Percentiles rank a stretch among this genome's conserved stretches.
These are phyloP conservation scores for Cryptococcus maquisensis DNA, from an alignment of 1,284 basidiomycete genomes.

Conservation along the genomic window DNA sequence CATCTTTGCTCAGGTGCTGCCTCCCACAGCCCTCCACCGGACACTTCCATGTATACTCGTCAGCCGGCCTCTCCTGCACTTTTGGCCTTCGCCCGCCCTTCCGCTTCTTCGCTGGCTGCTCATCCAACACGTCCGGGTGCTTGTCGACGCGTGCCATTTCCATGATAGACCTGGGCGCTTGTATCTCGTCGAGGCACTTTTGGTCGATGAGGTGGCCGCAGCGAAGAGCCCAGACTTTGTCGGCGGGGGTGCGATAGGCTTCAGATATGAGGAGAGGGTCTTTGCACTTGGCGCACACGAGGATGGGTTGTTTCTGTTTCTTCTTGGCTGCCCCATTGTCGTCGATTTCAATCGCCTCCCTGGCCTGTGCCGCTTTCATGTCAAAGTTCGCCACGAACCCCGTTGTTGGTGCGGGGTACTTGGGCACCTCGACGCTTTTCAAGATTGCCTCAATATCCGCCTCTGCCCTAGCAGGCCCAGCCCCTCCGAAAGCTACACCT, in stretches of 20 bases:
- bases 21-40: constrained; percentile 31
- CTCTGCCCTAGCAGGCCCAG: constrained; percentile 3
- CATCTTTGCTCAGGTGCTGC: constrained; percentile 24
- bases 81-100: constrained; percentile 8
- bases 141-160: constrained; percentile 11
- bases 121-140: constrained; percentile 10
- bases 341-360: constrained; percentile 25
- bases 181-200: constrained; percentile 32
- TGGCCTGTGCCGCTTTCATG: constrained; percentile 10
- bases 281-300: constrained; percentile 40
- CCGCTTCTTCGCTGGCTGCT: not conserved
- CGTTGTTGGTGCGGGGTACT: constrained; percentile 1
- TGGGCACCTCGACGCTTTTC: constrained; percentile 14
- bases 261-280: constrained; percentile 34
- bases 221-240: constrained; percentile 41
- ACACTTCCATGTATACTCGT: constrained; percentile 33
- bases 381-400: constrained; percentile 32
- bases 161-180: constrained; percentile 11
- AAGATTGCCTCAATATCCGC: constrained; percentile 23
- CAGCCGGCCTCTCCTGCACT: constrained; percentile 8
- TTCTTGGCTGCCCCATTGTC: constrained; percentile 18
- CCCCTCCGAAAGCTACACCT: constrained; percentile 2
- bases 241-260: constrained; percentile 28
- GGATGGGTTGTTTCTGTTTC: constrained; percentile 16
- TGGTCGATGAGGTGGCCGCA: constrained; percentile 49